These are phyloP conservation scores for Agrocybe pediades DNA, from an alignment of 768 basidiomycete genomes.

Conservation along the genomic window DNA sequence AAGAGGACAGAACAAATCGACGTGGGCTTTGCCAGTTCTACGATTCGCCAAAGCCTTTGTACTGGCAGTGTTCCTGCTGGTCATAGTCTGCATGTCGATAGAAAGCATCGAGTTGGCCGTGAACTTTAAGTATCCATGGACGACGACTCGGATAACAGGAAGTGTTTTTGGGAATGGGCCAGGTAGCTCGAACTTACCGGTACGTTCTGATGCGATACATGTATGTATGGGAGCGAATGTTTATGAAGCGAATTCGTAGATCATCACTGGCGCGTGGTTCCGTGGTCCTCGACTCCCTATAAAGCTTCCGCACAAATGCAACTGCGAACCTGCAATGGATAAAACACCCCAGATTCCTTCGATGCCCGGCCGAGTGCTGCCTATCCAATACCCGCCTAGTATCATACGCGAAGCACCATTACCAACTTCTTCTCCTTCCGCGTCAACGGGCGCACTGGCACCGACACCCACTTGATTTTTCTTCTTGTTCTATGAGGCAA, in stretches of 20 bases:
- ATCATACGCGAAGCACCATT: slow-evolving; percentile 7
- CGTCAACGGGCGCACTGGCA: not conserved
- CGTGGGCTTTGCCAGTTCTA: slow-evolving; percentile 2
- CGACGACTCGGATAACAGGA: not conserved
- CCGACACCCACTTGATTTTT: too few relatives aligned
- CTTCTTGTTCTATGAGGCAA: too few relatives aligned
- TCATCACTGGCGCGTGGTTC: not conserved
- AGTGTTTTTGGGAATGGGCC: not conserved
- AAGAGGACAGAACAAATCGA: not conserved
- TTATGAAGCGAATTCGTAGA: not conserved
- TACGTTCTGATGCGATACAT: not conserved
- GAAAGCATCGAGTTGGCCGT: slow-evolving; percentile 13
- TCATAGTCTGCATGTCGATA: slow-evolving; percentile 22
- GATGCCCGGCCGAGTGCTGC: slow-evolving; percentile 3
- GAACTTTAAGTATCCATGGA: not conserved
- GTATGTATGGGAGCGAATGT: not conserved
- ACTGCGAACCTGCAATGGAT: not conserved
- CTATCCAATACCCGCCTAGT: slow-evolving; percentile 9
- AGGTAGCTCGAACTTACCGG: not conserved
- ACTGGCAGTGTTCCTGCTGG: slow-evolving; percentile 18
- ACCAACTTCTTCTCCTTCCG: not conserved
- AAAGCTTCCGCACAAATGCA: not conserved
- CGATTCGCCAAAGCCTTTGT: slow-evolving; percentile 21
- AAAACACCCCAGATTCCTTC: not conserved
- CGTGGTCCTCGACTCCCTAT: not conserved